A percentile compares a stretch with the other conserved stretches of the same genome.
Evolutionary conservation across 1,284 basidiomycete genomes (phyloP).

Genomic region (Cryptococcus floricola): DNA sequence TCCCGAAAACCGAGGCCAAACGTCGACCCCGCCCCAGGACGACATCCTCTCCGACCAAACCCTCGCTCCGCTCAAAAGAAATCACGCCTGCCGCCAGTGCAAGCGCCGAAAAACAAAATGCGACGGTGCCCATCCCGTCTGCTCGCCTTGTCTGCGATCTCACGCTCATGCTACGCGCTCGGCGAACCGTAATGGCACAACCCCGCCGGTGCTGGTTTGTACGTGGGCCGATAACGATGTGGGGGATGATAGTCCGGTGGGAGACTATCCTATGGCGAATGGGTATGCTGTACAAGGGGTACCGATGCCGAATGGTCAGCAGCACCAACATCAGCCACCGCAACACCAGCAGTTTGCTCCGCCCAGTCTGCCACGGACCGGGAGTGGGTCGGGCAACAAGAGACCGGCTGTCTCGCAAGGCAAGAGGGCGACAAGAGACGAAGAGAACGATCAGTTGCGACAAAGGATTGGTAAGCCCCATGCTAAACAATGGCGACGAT

Average conservation of each 20-base stretch:
- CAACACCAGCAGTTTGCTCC: no score
- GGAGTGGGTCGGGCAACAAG: constrained; percentile 8
- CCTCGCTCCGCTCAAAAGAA: constrained; percentile 42
- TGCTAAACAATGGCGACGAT: not conserved
- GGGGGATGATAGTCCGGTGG: constrained; percentile 10
- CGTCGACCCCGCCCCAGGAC: constrained; percentile 13
- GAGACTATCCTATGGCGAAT: no score
- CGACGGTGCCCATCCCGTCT: constrained; percentile 36
- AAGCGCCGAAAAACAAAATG: constrained; percentile 48
- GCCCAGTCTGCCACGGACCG: not conserved
- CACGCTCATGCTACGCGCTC: constrained; percentile 43
- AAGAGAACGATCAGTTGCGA: constrained; percentile 27
- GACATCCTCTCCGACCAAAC: constrained; percentile 40
- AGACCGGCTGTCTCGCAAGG: constrained; percentile 9
- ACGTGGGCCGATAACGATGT: constrained; percentile 34
- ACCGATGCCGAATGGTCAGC: no score
- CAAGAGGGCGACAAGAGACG: constrained; percentile 17
- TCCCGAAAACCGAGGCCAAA: no score
- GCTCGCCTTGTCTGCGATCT: constrained; percentile 42
- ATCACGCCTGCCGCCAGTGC: constrained; percentile 45
- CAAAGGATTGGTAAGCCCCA: constrained; percentile 26
- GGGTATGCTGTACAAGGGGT: no score
- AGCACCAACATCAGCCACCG: no score
- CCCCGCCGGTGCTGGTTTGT: constrained; percentile 28
- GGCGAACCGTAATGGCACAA: constrained; percentile 33